phyloP scores from a whole-genome alignment of 495 filamentous ascomycete species.

The Penicillium paradoxum region DNA sequence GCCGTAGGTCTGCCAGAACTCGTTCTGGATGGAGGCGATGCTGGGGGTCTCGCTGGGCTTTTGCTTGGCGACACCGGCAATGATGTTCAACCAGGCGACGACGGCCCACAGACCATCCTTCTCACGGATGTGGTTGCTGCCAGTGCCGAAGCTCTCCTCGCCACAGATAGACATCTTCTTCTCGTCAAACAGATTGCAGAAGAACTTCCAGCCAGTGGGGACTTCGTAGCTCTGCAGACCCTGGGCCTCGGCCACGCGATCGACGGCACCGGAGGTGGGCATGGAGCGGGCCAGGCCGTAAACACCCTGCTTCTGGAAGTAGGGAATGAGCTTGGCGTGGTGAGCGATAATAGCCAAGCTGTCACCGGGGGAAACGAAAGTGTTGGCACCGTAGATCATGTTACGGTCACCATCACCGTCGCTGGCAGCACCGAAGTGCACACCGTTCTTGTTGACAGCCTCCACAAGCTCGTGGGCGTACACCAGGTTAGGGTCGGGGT shows the following conservation, averaged over 20 bases:
- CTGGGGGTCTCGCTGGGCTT: slow-evolving; percentile 69
- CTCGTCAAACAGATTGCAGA: slow-evolving; percentile 95
- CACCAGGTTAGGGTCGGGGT: slow-evolving; percentile 97
- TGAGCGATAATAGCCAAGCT: slow-evolving; percentile 96
- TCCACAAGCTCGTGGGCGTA: slow-evolving; percentile 95
- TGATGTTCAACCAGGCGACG: slow-evolving; percentile 97
- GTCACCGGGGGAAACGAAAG: slow-evolving; percentile 95
- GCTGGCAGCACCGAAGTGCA: slow-evolving; percentile 93
- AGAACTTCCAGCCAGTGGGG: slow-evolving; percentile 99
- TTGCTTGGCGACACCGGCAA: slow-evolving; percentile 85
- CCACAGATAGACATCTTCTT: slow-evolving; percentile 98
- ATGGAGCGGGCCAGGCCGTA: slow-evolving; percentile 93
- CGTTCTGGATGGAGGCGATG: slow-evolving; percentile 90
- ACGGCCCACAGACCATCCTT: slow-evolving; percentile 98
- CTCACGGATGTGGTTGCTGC: slow-evolving; percentile 98
- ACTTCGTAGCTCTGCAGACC: slow-evolving; percentile 92
- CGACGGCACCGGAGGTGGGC: slow-evolving; percentile 93
- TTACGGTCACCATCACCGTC: slow-evolving; percentile 98
- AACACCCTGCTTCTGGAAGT: slow-evolving; percentile 95
- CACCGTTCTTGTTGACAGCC: slow-evolving; percentile 80
- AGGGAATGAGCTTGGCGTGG: slow-evolving; percentile 87
- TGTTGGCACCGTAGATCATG: slow-evolving; percentile 98
- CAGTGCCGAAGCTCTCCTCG: slow-evolving; percentile 96
- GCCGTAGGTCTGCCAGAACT: slow-evolving; percentile 96
- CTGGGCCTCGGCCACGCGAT: slow-evolving; percentile 91